Evolutionary conservation across 331 rosid species (phyloP).

Genomic region (Quercus phellos): DNA sequence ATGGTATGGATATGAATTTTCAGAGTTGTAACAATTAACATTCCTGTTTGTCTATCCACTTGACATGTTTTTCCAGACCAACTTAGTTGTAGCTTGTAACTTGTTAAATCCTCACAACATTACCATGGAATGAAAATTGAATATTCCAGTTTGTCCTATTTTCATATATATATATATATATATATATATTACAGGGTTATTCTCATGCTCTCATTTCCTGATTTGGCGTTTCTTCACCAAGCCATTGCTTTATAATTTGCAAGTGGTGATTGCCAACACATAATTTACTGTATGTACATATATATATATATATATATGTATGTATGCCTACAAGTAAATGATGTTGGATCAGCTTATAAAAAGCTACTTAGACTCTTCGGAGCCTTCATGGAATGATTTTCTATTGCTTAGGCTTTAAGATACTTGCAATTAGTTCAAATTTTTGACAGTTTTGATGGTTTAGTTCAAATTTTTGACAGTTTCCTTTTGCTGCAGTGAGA

Average conservation of each 20-base stretch:
- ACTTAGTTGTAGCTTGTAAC: not conserved
- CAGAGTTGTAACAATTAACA: not conserved
- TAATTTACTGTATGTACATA: not conserved
- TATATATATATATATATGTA: not conserved
- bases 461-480: conserved; percentile 14
- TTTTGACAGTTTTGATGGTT: conserved; percentile 8
- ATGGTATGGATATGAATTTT: not conserved
- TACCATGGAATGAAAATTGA: not conserved
- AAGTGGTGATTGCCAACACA: not conserved
- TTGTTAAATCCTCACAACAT: not conserved
- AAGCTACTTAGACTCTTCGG: not conserved
- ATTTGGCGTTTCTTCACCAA: not conserved
- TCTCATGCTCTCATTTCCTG: not conserved
- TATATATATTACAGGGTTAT: not conserved
- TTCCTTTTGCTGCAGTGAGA: conserved; percentile 47
- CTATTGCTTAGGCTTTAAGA: conserved; percentile 12
- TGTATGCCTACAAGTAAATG: not conserved
- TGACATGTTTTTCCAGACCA: not conserved
- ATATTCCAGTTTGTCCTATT: not conserved
- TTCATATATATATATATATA: not conserved
- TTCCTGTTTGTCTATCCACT: not conserved
- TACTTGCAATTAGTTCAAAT: not conserved
- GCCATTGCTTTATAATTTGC: not conserved
- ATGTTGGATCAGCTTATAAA: not conserved
- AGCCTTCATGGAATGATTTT: not conserved